Percentiles rank a stretch among this genome's conserved stretches.
Conservation (phyloP, 495 filamentous ascomycete species). For the Copromyces sp. region DNA sequence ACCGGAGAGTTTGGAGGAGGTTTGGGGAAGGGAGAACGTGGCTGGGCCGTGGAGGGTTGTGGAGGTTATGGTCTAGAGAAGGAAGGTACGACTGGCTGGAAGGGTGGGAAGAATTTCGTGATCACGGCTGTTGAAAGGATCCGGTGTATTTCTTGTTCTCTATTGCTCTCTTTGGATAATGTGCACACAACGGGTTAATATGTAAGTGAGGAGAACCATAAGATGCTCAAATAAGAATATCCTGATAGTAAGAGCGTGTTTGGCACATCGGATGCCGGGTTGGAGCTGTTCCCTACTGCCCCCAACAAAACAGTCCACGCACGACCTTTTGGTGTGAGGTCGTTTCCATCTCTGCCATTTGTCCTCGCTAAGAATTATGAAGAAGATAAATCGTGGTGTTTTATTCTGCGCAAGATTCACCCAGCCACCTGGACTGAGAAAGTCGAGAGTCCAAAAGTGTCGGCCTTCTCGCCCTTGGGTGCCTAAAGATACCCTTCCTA, state of each 20-base stretch:
- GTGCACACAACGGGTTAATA: no score
- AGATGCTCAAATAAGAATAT: no score
- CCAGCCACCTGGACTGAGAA: not conserved
- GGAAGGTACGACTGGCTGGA: not conserved
- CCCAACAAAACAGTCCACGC: not conserved
- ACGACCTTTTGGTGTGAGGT: no score
- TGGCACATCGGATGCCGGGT: not conserved
- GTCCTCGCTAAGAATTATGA: no score
- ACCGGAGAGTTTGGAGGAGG: not conserved
- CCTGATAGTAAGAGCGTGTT: no score
- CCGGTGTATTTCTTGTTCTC: not conserved
- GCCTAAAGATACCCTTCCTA: not conserved
- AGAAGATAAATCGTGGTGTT: no score
- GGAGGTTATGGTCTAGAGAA: not conserved
- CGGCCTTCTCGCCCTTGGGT: not conserved
- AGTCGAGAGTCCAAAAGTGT: not conserved
- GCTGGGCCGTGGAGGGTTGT: not conserved
- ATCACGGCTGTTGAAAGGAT: not conserved
- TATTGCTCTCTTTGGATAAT: no score
- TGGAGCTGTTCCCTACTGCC: no score
- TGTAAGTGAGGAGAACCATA: no score
- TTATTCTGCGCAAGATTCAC: no score
- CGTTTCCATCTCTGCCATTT: no score
- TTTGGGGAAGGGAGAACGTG: not conserved
- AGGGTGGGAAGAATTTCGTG: not conserved